phyloP scores from a whole-genome alignment of 1,284 basidiomycete species.

The Tylopilus sp. region DNA sequence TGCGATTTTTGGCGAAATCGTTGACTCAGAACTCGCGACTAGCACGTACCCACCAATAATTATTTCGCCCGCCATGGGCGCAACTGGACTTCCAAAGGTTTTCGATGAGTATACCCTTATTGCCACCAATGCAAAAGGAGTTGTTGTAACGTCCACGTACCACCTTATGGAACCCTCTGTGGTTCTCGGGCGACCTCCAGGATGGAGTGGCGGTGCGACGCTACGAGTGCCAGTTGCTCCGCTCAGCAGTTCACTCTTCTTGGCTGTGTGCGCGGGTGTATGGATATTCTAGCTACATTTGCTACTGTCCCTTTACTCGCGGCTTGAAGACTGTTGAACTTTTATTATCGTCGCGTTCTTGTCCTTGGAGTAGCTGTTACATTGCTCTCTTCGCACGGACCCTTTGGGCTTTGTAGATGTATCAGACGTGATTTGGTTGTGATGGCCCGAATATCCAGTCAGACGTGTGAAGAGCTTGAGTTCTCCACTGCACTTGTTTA shows the following conservation, averaged over 20 bases:
- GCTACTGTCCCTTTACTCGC: no score
- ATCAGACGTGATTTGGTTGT: neutral
- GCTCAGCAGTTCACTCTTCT: slow-evolving; percentile 16
- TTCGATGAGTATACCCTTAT: slow-evolving; percentile 44
- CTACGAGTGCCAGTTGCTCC: slow-evolving; percentile 10
- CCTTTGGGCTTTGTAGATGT: neutral
- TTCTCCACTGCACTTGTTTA: no score
- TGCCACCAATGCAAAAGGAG: slow-evolving; percentile 44
- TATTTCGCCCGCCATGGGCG: slow-evolving; percentile 34
- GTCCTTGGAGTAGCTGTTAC: neutral
- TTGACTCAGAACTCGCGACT: slow-evolving; percentile 57
- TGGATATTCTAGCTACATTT: slow-evolving; percentile 21
- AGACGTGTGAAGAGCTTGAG: no score
- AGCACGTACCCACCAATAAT: slow-evolving; percentile 64
- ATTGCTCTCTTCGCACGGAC: neutral
- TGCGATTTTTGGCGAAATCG: slow-evolving; percentile 51
- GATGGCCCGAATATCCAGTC: neutral
- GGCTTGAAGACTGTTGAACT: neutral
- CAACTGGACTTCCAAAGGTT: slow-evolving; percentile 47
- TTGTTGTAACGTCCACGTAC: slow-evolving; percentile 43
- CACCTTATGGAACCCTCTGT: slow-evolving; percentile 39
- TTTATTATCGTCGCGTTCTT: neutral
- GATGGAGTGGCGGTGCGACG: slow-evolving; percentile 22
- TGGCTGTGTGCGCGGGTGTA: slow-evolving; percentile 8
- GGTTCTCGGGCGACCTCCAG: slow-evolving; percentile 50